Evolutionary conservation across 2,329 filamentous ascomycete species (phyloP).

Genomic region (Arthrobotrys conoides): DNA sequence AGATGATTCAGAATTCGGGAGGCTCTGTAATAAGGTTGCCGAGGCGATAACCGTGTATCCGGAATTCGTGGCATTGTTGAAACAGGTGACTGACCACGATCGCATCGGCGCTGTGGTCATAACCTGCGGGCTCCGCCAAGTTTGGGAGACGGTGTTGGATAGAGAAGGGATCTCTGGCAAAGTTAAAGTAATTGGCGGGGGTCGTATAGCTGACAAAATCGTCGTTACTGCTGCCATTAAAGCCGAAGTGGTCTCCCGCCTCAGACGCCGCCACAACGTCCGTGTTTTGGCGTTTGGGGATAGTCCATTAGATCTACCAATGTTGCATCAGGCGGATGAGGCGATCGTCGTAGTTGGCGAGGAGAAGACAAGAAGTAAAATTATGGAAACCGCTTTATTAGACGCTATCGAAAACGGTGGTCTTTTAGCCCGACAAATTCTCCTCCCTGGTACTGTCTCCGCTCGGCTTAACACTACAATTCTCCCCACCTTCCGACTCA

Average conservation of each 20-base stretch:
- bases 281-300: slow-evolving; percentile 73
- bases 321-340: slow-evolving; percentile 72
- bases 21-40: slow-evolving; percentile 69
- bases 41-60: slow-evolving; percentile 65
- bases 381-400: slow-evolving; percentile 65
- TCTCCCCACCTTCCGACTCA: slow-evolving; percentile 68
- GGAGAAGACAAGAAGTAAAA: slow-evolving; percentile 68
- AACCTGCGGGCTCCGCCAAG: slow-evolving; percentile 71
- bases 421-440: slow-evolving; percentile 69
- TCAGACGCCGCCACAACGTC: slow-evolving; percentile 66
- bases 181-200: slow-evolving; percentile 72
- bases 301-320: slow-evolving; percentile 73
- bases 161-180: slow-evolving; percentile 67
- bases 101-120: slow-evolving; percentile 71
- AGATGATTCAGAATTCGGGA: slow-evolving; percentile 68
- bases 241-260: slow-evolving; percentile 68
- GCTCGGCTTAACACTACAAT: slow-evolving; percentile 68
- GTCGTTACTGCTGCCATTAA: slow-evolving; percentile 73
- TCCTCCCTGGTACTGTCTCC: slow-evolving; percentile 68
- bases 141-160: slow-evolving; percentile 74
- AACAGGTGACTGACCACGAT: slow-evolving; percentile 60
- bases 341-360: slow-evolving; percentile 73
- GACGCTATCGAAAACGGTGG: slow-evolving; percentile 67
- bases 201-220: slow-evolving; percentile 69
- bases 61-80: slow-evolving; percentile 70